A percentile compares a stretch with the other conserved stretches of the same genome.
Evolutionary conservation across 441 rosid species (phyloP).

Genomic region (California macrophylla): DNA sequence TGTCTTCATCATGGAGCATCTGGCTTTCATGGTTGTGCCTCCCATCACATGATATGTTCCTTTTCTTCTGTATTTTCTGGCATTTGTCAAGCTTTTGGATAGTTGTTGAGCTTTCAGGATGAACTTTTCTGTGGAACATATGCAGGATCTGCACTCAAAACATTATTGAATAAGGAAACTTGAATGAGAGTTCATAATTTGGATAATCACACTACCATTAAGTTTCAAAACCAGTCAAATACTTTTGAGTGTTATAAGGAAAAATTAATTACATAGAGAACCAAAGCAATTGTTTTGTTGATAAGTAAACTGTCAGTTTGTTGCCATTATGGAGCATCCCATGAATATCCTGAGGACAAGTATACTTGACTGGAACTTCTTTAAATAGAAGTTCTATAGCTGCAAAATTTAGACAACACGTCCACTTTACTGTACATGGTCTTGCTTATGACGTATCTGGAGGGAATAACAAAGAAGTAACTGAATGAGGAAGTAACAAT

Average conservation of each 20-base stretch:
- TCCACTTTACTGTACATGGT: neutral
- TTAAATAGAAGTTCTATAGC: neutral
- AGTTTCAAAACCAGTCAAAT: neutral
- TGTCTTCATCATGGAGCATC: constrained; percentile 30
- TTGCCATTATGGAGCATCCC: neutral
- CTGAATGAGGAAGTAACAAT: constrained; percentile 1
- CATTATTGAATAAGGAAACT: constrained; percentile 3
- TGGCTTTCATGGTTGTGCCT: constrained; percentile 28
- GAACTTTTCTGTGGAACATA: constrained; percentile 72
- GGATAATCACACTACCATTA: neutral
- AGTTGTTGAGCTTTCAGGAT: constrained; percentile 53
- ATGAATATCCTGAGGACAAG: neutral
- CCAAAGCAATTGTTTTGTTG: neutral
- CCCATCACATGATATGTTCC: constrained; percentile 20
- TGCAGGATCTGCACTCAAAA: constrained; percentile 46
- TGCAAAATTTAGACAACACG: neutral
- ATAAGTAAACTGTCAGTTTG: neutral
- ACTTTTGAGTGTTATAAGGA: neutral
- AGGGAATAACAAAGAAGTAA: neutral
- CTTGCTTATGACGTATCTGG: neutral
- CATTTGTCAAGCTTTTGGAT: constrained; percentile 28
- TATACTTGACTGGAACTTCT: neutral
- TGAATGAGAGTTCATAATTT: constrained; percentile 1
- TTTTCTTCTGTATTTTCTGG: constrained; percentile 35
- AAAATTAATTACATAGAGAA: neutral